A percentile compares a stretch with the other conserved stretches of the same genome.
Conservation (phyloP, 306 rosid genomes). For the Notholithocarpus densiflorus region DNA sequence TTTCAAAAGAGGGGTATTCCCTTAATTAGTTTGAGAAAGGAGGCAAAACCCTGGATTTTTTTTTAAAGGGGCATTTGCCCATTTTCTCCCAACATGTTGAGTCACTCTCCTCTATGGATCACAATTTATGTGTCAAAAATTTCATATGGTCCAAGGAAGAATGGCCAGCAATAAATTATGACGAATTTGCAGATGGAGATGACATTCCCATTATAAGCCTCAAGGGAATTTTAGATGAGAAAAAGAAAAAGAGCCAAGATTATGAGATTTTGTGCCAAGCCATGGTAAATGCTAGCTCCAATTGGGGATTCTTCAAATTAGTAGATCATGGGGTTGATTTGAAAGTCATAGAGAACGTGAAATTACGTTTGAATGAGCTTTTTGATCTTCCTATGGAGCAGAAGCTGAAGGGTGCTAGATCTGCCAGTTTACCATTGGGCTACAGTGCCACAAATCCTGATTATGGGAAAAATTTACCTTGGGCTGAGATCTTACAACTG, state of each 20-base stretch:
- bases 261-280: background rate
- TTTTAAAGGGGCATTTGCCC: too few relatives aligned
- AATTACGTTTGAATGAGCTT: background rate
- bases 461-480: background rate
- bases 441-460: background rate
- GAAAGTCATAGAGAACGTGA: background rate
- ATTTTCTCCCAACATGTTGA: conserved; percentile 7
- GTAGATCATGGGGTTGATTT: background rate
- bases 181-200: background rate
- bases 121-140: background rate
- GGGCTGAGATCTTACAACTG: background rate
- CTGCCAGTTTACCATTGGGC: background rate
- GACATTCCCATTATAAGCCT: background rate
- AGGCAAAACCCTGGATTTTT: too few relatives aligned
- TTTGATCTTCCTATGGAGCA: background rate
- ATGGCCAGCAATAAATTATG: background rate
- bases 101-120: background rate
- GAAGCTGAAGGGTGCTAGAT: conserved; percentile 1
- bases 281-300: background rate
- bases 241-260: background rate
- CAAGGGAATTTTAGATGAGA: background rate
- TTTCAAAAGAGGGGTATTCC: too few relatives aligned
- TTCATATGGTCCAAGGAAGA: background rate
- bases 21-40: too few relatives aligned
- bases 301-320: background rate